Evolutionary conservation across 2,329 filamentous ascomycete species (phyloP), one percentile per base, ranked within the genome.

Genomic region (Calonectria montana): DNA sequence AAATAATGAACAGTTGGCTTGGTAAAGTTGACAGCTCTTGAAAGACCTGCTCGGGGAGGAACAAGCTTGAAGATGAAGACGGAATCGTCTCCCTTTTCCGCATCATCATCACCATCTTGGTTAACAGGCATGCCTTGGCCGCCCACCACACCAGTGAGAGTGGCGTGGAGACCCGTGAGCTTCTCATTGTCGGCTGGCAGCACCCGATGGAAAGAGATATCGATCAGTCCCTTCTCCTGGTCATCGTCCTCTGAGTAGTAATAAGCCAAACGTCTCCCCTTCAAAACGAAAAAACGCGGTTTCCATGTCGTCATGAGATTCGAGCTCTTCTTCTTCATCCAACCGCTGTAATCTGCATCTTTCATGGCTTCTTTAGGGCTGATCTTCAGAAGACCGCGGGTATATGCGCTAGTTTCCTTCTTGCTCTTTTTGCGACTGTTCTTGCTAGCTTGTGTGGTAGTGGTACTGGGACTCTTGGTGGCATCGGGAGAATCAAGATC

Each of bases 271-370:
- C 97, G 92, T 65, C 96, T 92, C 35, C 97, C 97, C 80, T 95
- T 96, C 70, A 99, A 90, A 9, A 99, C 93, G 80, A 99, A 99
- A n/a, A 98, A 88, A 15, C 97, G 92, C 15, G 96, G 94, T 81
- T 98, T 99, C 97, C 97, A 99, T 2, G 96, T 98, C 2, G 95
- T 95, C 93, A 99, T 98, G 39, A 98, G 87, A 79, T 96, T 97
- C 1, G 95, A 96, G 71, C 95, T 98, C 84, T 97, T 96, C 89
- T 99, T 99, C 88, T 97, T 98, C 97, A 99, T 99, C 97, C 97
- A 99, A 1, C 97, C 97, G 79, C 93, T 96, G 82, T 98, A 98
- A 80, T 99, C 96, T 67, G 95, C 96, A 73, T 91, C 92, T 73
- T 91, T 86, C 83, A 98, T 97, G 72, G 96, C 95, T 81, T 98